A percentile compares a stretch with the other conserved stretches of the same genome.
These are phyloP conservation scores for Macadamia tetraphylla DNA, from an alignment of 164 flowering plant genomes.

Conservation along the genomic window DNA sequence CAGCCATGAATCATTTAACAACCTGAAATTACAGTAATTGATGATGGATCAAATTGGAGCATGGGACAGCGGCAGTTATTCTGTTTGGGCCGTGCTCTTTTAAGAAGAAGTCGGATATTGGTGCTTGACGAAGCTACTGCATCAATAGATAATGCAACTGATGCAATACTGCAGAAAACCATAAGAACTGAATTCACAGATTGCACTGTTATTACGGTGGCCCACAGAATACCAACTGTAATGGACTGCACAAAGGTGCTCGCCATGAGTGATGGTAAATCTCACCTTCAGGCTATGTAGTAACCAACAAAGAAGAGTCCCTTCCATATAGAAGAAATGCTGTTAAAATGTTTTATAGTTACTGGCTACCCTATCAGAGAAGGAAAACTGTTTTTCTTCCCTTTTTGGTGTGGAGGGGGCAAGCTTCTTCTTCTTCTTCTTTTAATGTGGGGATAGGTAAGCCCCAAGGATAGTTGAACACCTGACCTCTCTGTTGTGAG, in stretches of 20 bases:
- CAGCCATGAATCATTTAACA: neutral
- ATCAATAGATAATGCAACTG: constrained; percentile 61
- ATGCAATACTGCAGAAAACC: constrained; percentile 48
- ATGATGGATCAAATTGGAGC: constrained; percentile 77
- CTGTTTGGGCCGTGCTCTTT: constrained; percentile 61
- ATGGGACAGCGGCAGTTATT: constrained; percentile 67
- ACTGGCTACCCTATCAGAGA: no score
- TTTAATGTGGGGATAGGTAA: no score
- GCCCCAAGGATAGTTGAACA: no score
- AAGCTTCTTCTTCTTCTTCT: no score
- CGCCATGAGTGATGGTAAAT: constrained; percentile 44
- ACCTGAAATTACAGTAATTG: constrained; percentile 34
- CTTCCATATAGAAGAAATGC: no score
- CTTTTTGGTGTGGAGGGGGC: no score
- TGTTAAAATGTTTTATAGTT: no score
- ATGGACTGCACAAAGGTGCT: constrained; percentile 71
- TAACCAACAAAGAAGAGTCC: no score
- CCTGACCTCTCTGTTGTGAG: no score
- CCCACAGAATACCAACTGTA: constrained; percentile 71
- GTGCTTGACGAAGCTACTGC: constrained; percentile 84
- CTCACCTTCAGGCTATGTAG: no score
- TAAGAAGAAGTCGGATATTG: constrained; percentile 48
- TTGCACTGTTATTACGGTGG: constrained; percentile 63
- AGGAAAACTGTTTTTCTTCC: no score
- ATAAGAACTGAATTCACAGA: constrained; percentile 50